Percentiles rank a stretch among this genome's conserved stretches.
phyloP scores from a whole-genome alignment of 768 basidiomycete species.

The Amanita polypyramis region DNA sequence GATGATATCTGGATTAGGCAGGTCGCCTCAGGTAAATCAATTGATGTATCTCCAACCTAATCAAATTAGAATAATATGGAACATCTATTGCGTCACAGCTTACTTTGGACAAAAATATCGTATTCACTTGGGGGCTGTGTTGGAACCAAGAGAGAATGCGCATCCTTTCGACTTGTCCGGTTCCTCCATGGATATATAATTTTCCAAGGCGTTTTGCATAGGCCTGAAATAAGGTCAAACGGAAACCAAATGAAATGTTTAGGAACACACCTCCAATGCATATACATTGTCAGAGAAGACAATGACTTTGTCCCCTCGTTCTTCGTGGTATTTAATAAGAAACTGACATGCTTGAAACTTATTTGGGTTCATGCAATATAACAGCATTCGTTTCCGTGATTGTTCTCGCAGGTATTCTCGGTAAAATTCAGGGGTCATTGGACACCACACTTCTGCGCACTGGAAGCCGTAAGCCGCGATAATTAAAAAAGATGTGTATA shows the following conservation, averaged over 20 bases:
- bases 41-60: conserved; percentile 95
- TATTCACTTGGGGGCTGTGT: conserved; percentile 90
- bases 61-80: not conserved
- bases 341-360: conserved; percentile 99
- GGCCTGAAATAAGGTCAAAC: conserved; percentile 34
- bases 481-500: conserved; percentile 6
- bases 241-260: not conserved
- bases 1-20: conserved; percentile 99
- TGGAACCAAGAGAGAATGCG: conserved; percentile 92
- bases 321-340: conserved; percentile 96
- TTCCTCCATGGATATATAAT: conserved; percentile 92
- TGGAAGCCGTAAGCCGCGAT: conserved; percentile 20
- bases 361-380: conserved; percentile 99
- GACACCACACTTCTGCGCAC: conserved; percentile 99
- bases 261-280: conserved; percentile 73
- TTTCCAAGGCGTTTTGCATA: conserved; percentile 93
- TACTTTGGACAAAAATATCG: conserved; percentile 95
- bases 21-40: conserved; percentile 97
- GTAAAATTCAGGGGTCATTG: conserved; percentile 99
- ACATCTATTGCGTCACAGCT: conserved; percentile 1
- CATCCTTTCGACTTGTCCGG: conserved; percentile 93
- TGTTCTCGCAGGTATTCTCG: conserved; percentile 92
- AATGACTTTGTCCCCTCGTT: conserved; percentile 96
- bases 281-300: conserved; percentile 99
- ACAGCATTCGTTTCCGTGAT: conserved; percentile 86